Evolutionary conservation across 306 rosid genomes (phyloP).

Genomic region (Lathyrus sativus): DNA sequence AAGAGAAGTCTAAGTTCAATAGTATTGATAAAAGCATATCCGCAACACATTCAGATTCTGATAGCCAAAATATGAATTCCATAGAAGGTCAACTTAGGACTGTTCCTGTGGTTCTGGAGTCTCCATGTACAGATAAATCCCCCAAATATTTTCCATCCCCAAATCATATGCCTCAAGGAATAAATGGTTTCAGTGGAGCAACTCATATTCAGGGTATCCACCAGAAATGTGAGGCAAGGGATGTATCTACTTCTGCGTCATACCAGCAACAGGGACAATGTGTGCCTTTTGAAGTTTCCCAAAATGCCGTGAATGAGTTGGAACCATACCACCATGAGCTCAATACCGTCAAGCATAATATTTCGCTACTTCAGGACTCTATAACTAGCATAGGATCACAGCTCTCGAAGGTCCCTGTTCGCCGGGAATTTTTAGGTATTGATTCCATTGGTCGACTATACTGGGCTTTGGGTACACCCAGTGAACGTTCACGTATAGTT

Average conservation of each 20-base stretch:
- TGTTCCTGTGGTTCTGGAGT: conserved; percentile 43
- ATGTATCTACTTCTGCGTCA: conserved; percentile 42
- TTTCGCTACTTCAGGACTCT: conserved; percentile 64
- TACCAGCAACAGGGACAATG: conserved; percentile 56
- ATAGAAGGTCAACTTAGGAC: conserved; percentile 47
- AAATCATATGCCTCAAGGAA: conserved; percentile 57
- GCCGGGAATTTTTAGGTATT: conserved; percentile 81
- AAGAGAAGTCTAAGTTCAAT: conserved; percentile 50
- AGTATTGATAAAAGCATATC: conserved; percentile 57
- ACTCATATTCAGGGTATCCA: conserved; percentile 42
- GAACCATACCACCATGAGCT: conserved; percentile 65
- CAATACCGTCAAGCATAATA: conserved; percentile 63
- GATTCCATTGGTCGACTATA: conserved; percentile 78
- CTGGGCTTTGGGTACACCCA: conserved; percentile 67
- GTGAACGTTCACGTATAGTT: conserved; percentile 57
- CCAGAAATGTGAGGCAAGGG: conserved; percentile 54
- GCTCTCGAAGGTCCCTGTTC: conserved; percentile 67
- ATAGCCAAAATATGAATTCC: conserved; percentile 52
- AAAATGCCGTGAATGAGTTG: conserved; percentile 53
- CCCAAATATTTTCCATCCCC: conserved; percentile 44
- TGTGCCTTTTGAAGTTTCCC: conserved; percentile 46
- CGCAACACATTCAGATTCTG: conserved; percentile 58
- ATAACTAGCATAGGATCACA: conserved; percentile 58
- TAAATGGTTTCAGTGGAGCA: conserved; percentile 52
- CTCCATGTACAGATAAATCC: conserved; percentile 54